Base-by-base conservation (phyloP, 352 stramenopile species). In the Globisporangium mamillatum region DNA sequence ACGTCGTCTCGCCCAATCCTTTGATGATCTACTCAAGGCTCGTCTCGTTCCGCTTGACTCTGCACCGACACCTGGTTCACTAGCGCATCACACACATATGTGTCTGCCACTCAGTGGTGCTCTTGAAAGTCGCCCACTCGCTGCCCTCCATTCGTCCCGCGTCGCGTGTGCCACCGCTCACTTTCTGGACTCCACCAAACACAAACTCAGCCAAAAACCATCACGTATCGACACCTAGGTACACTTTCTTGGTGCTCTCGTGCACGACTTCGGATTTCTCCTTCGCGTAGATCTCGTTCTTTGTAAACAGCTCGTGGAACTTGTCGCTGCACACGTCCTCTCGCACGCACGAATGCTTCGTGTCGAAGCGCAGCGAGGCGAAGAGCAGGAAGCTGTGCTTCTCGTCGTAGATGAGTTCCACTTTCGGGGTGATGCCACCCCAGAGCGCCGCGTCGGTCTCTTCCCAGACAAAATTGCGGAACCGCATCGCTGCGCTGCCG, bases 391-490 rank as follows among this genome's bases (percentile, higher is more conserved):
- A 90, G 12, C 60, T 70, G 67, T 90, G 81, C 65, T 79, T 84
- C 55, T 86, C 82, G 66, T 93, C 70, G 66, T 85, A 86, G 56
- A 69, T 63, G 16, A 95, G 67, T 56, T 97, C 89, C 27, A 99
- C 84, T 18, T 80, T 73, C 1, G 95, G 96, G 5, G 75, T 66
- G 54, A 83, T 71, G 9, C 91, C 86, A 32, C 90, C 91, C 95
- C 94, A 99, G 34, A 97, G 72, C 38, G 75, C 57, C 5, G 76
- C 69, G 56, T 98, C 81, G 4, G 75, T 82, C 73, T 99, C 97
- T 57, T 93, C 60, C 86, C 97, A 99, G 34, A 86, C 89, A 34
- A 98, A 71, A 36, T 78, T 73, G 54, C 96, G 84, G 52, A 98
- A 92, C 20, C 96, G 88, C 61, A 82, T 81, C 14, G 76, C 74